Evolutionary conservation across 192 early-diverging fungal genomes (phyloP), one percentile per base, ranked within the genome.

Genomic region (Backusella liffmaniae): DNA sequence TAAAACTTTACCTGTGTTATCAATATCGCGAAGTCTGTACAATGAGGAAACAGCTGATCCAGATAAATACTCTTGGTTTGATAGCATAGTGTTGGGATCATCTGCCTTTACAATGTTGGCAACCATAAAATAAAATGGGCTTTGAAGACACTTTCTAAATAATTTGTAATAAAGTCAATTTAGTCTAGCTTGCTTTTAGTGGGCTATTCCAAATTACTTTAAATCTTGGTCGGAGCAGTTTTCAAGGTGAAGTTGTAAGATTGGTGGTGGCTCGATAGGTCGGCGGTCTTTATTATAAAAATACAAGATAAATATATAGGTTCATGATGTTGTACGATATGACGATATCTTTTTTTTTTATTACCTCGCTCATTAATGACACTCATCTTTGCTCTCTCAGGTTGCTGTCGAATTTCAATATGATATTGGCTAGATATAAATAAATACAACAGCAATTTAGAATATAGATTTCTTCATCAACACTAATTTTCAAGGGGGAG

Each of bases 91-190:
- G 49, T 90, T 88, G 73, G 94, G 92, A 74, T 91, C 91, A 26
- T 92, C 88, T 67, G 88, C 86, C 66, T 74, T 77, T 75, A 97
- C 90, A 34, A 98, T 87, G 37, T 95, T 95, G 21, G 93, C 95
- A 79, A 95, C 97, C 94, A 97, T 95, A 83, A 98, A 98, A 80
- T 95, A 95, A 81, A 95, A 96, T 15, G 97, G 95, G 79, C 95
- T 95, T 74, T 93, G 91, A 49, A 89, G 83, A 70, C 82, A 83
- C 30, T 77, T 69, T 32, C 79, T 81, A 69, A 16, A 8, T 68
- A 36, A 4, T 35, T 35, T 35, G 32, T 67, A 35, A 35, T 32
- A 32, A 16, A 67, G 23, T 18, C 7, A 36, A 68, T 37, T 37
- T 39, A 68, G n/a, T 34, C 36, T 36, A 68, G 37, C 32, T 37